These are phyloP conservation scores for Polychaeton citri DNA, from an alignment of 2,329 filamentous ascomycete species.

Conservation along the genomic window DNA sequence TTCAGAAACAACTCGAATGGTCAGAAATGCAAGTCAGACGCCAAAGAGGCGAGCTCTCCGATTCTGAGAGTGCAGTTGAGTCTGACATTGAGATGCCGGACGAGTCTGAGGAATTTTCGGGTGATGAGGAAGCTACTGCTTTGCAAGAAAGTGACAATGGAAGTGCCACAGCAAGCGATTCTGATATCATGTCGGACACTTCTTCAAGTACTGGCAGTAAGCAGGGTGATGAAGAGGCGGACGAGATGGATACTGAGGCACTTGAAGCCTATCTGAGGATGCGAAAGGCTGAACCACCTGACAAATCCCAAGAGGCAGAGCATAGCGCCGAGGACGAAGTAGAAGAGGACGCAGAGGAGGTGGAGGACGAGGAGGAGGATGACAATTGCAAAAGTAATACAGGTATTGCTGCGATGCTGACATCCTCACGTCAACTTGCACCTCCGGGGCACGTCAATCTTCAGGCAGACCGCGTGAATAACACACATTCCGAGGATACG, in stretches of 20 bases:
- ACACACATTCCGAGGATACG: not conserved
- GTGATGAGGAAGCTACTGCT: conserved; percentile 32
- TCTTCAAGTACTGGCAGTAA: conserved; percentile 46
- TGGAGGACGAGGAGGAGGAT: conserved; percentile 3
- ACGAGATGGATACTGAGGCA: conserved; percentile 41
- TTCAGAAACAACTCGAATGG: conserved; percentile 39
- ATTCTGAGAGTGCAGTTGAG: conserved; percentile 16
- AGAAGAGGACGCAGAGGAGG: conserved; percentile 18
- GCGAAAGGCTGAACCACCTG: conserved; percentile 15
- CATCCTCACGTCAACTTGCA: not conserved
- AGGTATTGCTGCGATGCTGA: conserved; percentile 1
- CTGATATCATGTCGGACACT: conserved; percentile 42
- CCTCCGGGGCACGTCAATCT: not conserved
- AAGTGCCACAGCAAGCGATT: conserved; percentile 29
- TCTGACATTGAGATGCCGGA: conserved; percentile 31
- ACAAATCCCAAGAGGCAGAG: conserved; percentile 16
- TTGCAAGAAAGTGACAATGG: conserved; percentile 27
- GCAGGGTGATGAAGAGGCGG: conserved; percentile 40
- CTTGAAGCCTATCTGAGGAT: conserved; percentile 17
- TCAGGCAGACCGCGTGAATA: not conserved
- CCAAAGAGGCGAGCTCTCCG: conserved; percentile 17
- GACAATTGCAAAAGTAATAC: conserved; percentile 18
- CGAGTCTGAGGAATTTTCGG: conserved; percentile 16
- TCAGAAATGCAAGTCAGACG: conserved; percentile 18
- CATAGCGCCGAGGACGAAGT: conserved; percentile 19